Evolutionary conservation across 75 land plant genomes (phyloP).

Genomic region (Larix kaempferi): DNA sequence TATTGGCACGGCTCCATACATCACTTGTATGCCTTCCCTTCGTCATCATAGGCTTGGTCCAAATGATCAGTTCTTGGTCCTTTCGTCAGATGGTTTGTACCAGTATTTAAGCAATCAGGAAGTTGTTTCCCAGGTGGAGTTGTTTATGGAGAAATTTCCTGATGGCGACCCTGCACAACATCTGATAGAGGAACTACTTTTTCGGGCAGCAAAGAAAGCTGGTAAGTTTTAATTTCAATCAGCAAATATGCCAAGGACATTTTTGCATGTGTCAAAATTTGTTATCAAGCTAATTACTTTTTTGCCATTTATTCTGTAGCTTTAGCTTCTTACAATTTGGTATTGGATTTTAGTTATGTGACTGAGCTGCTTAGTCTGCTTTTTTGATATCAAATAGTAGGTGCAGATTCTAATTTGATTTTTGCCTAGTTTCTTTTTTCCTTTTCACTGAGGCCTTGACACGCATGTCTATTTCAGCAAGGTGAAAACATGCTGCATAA

Average conservation of each 20-base stretch:
- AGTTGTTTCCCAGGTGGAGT: slow-evolving; percentile 81
- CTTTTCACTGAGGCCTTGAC: not conserved
- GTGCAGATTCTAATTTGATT: not conserved
- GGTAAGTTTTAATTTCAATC: slow-evolving; percentile 42
- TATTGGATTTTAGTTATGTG: not conserved
- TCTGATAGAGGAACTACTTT: slow-evolving; percentile 88
- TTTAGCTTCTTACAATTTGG: not conserved
- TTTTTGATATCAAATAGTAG: not conserved
- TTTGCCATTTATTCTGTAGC: not conserved
- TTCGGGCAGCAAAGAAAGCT: slow-evolving; percentile 89
- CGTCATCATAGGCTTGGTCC: slow-evolving; percentile 83
- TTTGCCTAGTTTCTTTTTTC: not conserved
- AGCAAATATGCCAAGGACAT: not conserved
- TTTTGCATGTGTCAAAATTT: not conserved
- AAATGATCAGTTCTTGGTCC: slow-evolving; percentile 82
- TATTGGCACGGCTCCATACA: slow-evolving; percentile 70
- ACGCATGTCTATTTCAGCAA: not conserved
- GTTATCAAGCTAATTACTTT: not conserved
- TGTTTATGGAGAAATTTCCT: slow-evolving; percentile 84
- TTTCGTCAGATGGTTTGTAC: slow-evolving; percentile 97
- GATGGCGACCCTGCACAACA: slow-evolving; percentile 98
- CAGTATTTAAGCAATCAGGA: slow-evolving; percentile 94
- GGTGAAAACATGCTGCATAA: not conserved
- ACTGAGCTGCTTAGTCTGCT: not conserved
- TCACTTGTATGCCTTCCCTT: slow-evolving; percentile 73